Evolutionary conservation across 2,329 filamentous ascomycete species (phyloP).

Genomic region (Epichloe bromicola): DNA sequence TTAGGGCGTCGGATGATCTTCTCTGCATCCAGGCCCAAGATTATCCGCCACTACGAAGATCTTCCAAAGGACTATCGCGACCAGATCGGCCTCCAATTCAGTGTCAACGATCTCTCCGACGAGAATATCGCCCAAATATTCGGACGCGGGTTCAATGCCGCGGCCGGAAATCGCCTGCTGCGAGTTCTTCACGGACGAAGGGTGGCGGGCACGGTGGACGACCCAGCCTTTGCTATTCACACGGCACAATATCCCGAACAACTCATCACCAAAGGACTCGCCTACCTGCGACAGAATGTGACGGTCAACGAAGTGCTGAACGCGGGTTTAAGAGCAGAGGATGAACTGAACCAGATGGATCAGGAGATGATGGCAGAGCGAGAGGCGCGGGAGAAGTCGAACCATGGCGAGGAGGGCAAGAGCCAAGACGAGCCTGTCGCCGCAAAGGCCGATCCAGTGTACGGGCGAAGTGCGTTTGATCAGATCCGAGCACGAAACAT

Average conservation of each 20-base stretch:
- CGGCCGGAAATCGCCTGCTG: slow-evolving; percentile 39
- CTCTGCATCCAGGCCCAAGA: slow-evolving; percentile 16
- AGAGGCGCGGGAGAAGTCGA: slow-evolving; percentile 10
- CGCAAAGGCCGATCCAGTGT: slow-evolving; percentile 32
- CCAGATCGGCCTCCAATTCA: slow-evolving; percentile 39
- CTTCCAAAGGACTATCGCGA: slow-evolving; percentile 46
- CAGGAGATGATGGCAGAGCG: slow-evolving; percentile 16
- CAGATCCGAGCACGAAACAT: slow-evolving; percentile 40
- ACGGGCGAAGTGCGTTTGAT: slow-evolving; percentile 45
- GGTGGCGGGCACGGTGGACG: slow-evolving; percentile 50
- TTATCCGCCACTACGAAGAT: slow-evolving; percentile 42
- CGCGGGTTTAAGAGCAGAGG: slow-evolving; percentile 47
- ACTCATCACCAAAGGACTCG: slow-evolving; percentile 34
- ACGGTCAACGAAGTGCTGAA: slow-evolving; percentile 48
- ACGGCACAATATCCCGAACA: slow-evolving; percentile 29
- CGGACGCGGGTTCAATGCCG: slow-evolving; percentile 30
- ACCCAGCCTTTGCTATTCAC: slow-evolving; percentile 37
- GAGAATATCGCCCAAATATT: slow-evolving; percentile 37
- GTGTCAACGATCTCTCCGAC: slow-evolving; percentile 33
- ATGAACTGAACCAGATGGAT: slow-evolving; percentile 45
- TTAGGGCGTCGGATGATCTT: slow-evolving; percentile 21
- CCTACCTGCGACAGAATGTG: slow-evolving; percentile 40
- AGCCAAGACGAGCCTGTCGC: slow-evolving; percentile 12
- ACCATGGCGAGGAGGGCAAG: slow-evolving; percentile 12
- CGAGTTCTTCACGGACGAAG: slow-evolving; percentile 48